Evolutionary conservation across 169 alveolate genomes (phyloP), one percentile per base, ranked within the genome.

Genomic region (Plasmodium malariae): DNA sequence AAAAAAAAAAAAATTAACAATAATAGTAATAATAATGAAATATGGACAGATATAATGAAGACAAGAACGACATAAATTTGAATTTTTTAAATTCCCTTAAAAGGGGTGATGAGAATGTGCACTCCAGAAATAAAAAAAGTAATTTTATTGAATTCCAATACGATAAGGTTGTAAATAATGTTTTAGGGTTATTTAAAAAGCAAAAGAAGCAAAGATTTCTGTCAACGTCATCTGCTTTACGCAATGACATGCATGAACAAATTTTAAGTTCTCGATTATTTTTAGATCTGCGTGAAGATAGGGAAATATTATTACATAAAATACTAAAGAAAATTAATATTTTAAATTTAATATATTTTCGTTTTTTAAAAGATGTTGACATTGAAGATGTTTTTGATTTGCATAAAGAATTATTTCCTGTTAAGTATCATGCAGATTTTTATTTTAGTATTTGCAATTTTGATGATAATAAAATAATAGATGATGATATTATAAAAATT

Each of bases 401-500:
- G 40, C 91, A 83, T 57, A 83, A 36, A 24, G 91, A 83, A 57
- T 19, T 83, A 40, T 83, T 83, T 67, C 91, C 91, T 19, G 91
- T 83, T 9, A 83, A 83, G 43, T 83, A 83, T 57, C 91, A 83
- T 37, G 34, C 91, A 21, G 83, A 83, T 83, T 83, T 83, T 83
- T 83, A 83, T 43, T 83, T 83, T 21, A 83, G 91, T 55, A 83
- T 83, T 26, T 83, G 91, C 54, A 83, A 83, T 55, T 83, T 83
- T 83, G 85, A 68, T 34, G 91, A 83, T 65, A 70, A 83, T 83
- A 83, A 51, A 67, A 40, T 65, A 57, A 40, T 83, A 12, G 91
- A 83, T 55, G 83, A 83, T 54, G 71, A 67, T 43, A 59, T 83
- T 28, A 67, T 71, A n/a, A 67, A 36, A 30, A 57, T 67, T 57